These are phyloP conservation scores for Dacryopinax primogenitus DNA, from an alignment of 768 basidiomycete genomes.

Conservation along the genomic window DNA sequence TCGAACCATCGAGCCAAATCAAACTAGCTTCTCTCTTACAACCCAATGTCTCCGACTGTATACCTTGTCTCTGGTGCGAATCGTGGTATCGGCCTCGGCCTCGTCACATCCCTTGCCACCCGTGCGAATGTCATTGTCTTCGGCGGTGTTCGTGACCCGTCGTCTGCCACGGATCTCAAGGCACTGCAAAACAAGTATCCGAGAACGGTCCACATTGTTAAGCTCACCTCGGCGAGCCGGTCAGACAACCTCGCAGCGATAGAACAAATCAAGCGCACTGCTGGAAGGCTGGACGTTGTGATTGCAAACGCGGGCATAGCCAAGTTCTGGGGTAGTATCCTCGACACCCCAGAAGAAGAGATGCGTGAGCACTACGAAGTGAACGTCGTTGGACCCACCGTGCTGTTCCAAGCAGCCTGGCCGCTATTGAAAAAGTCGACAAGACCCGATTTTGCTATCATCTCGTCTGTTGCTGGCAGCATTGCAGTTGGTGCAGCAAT, in stretches of 20 bases:
- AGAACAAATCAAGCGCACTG: conserved; percentile 12
- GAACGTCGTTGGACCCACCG: conserved; percentile 18
- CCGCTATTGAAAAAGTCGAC: conserved; percentile 12
- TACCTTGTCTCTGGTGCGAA: conserved; percentile 16
- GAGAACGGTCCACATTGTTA: conserved; percentile 14
- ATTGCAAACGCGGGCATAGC: conserved; percentile 21
- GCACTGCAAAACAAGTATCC: conserved; percentile 10
- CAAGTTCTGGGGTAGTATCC: background rate
- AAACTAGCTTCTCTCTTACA: too few species aligned
- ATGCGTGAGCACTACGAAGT: conserved; percentile 8
- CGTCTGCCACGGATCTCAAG: conserved; percentile 8
- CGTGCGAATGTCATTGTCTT: conserved; percentile 15
- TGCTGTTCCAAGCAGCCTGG: conserved; percentile 19
- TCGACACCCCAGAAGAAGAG: background rate
- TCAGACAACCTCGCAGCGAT: conserved; percentile 15
- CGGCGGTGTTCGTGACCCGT: conserved; percentile 16
- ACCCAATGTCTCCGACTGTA: background rate
- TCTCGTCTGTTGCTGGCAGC: conserved; percentile 12
- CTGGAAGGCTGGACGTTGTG: conserved; percentile 18
- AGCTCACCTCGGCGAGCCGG: conserved; percentile 15
- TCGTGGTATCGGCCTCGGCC: conserved; percentile 15
- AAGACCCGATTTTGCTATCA: conserved; percentile 14
- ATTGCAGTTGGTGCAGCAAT: conserved; percentile 4
- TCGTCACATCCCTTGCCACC: conserved; percentile 10
- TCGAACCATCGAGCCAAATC: too few species aligned